These are phyloP conservation scores for Candida taoyuanica DNA, from an alignment of 805 yeast genomes.

Conservation along the genomic window DNA sequence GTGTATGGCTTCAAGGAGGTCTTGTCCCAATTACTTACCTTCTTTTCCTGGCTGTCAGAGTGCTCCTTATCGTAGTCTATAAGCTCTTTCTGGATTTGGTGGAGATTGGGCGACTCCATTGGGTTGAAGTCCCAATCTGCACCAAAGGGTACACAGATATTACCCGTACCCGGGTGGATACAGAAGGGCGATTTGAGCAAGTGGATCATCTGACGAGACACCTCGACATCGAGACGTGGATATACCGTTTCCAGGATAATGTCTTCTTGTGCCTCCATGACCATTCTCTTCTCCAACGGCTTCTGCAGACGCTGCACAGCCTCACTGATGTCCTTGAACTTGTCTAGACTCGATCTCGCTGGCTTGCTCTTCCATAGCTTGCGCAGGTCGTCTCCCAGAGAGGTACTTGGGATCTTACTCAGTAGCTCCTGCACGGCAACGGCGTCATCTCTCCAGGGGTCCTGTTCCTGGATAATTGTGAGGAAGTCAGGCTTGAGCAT, in stretches of 20 bases:
- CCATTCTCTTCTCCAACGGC: constrained; percentile 41
- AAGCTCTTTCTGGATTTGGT: constrained; percentile 58
- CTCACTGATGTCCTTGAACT: constrained; percentile 75
- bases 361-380: constrained; percentile 56
- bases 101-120: constrained; percentile 69
- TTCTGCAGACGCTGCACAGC: constrained; percentile 40
- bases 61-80: constrained; percentile 41
- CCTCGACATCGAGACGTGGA: constrained; percentile 92
- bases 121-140: constrained; percentile 62
- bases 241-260: constrained; percentile 74
- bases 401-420: constrained; percentile 54
- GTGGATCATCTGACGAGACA: constrained; percentile 84
- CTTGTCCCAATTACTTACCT: constrained; percentile 46
- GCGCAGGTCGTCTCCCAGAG: constrained; percentile 46
- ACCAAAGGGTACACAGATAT: constrained; percentile 83
- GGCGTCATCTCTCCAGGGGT: constrained; percentile 70
- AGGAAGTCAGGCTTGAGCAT: constrained; percentile 60
- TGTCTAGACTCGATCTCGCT: constrained; percentile 49
- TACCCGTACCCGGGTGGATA: constrained; percentile 93
- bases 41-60: constrained; percentile 12
- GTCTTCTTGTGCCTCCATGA: constrained; percentile 74
- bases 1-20: constrained; percentile 71
- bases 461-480: constrained; percentile 73
- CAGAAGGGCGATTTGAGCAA: constrained; percentile 95
- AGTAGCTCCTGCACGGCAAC: constrained; percentile 53